Evolutionary conservation across 148 eudicot genomes (phyloP), one percentile per base, ranked within the genome.

Genomic region (Amaranthus palmeri): DNA sequence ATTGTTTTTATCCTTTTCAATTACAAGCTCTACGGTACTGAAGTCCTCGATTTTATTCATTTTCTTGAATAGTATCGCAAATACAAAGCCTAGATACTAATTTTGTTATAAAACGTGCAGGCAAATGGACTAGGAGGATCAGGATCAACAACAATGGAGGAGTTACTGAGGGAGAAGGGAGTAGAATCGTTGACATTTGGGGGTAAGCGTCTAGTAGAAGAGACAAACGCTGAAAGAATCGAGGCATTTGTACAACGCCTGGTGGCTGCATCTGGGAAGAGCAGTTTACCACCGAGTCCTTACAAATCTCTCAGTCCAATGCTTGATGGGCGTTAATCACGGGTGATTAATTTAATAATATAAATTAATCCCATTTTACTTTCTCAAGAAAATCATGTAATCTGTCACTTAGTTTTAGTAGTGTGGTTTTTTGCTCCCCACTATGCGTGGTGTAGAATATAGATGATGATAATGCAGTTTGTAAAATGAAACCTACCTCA

Each of bases 121-220:
- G 93, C 90, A 47, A 86, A 86, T 74, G 83, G 87, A 8, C 52
- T 53, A 0, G 81, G 65, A 10, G 77, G 65, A 15, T 70, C 63
- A 43, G 85, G 54, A 51, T 13, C 36, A 45, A 74, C 18, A 49
- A 55, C 58, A 10, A 76, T 42, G 75, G 87, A 83, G 62, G 80
- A 73, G 40, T 84, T 86, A 67, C 48, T 92, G 74, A 87, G 68
- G 40, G 92, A 85, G 73, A 84, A 81, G 73, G 93, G 88, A 0
- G 85, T 92, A 3, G 99, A 95, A 73, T 82, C 99, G 4, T 18
- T 95, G 58, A 88, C 97, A 49, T 95, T 95, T 68, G 96, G 99
- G 65, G 99, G 93, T n/a, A 95, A 95, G 65, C 87, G 93, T 67
- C 68, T 95, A 54, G 57, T 92, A 61, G 77, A 84, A 73, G 99